Evolutionary conservation across 1,284 basidiomycete genomes (phyloP).

Genomic region (Ganoderma lingzhi): DNA sequence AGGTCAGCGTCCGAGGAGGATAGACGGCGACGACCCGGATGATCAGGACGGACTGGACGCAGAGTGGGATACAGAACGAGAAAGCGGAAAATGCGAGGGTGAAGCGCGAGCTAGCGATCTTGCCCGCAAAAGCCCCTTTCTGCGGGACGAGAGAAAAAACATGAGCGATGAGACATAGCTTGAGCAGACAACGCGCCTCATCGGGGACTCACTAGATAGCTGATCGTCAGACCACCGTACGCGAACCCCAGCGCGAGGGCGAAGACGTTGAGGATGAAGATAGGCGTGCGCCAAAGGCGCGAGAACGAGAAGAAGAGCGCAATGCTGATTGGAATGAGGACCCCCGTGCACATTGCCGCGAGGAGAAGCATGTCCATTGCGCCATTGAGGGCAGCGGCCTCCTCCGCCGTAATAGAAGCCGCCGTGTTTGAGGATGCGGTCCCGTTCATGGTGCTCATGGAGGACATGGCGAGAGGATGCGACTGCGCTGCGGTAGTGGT

Average conservation of each 20-base stretch:
- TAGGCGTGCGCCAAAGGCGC: not conserved
- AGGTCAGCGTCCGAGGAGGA: slow-evolving; percentile 20
- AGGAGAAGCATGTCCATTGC: not conserved
- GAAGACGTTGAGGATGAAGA: slow-evolving; percentile 7
- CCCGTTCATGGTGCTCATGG: not conserved
- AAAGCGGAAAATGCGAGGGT: slow-evolving; percentile 12
- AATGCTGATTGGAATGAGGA: slow-evolving; percentile 1
- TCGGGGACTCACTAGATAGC: not conserved
- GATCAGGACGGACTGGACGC: slow-evolving; percentile 36
- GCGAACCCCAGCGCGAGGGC: not conserved
- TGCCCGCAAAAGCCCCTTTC: not conserved
- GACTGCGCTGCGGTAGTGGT: not conserved
- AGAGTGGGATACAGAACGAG: slow-evolving; percentile 16
- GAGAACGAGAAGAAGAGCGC: not conserved
- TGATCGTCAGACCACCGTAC: not conserved
- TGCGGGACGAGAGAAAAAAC: not conserved
- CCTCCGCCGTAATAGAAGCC: not conserved
- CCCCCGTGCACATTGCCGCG: not conserved
- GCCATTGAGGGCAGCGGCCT: not conserved
- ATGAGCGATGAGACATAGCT: not conserved
- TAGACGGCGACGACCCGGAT: slow-evolving; percentile 37
- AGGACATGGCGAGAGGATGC: not conserved
- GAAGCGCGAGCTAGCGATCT: not conserved
- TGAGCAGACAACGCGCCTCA: not conserved
- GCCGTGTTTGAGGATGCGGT: not conserved